These are phyloP conservation scores for Agaricus blazei DNA, from an alignment of 768 basidiomycete species.

Conservation along the genomic window DNA sequence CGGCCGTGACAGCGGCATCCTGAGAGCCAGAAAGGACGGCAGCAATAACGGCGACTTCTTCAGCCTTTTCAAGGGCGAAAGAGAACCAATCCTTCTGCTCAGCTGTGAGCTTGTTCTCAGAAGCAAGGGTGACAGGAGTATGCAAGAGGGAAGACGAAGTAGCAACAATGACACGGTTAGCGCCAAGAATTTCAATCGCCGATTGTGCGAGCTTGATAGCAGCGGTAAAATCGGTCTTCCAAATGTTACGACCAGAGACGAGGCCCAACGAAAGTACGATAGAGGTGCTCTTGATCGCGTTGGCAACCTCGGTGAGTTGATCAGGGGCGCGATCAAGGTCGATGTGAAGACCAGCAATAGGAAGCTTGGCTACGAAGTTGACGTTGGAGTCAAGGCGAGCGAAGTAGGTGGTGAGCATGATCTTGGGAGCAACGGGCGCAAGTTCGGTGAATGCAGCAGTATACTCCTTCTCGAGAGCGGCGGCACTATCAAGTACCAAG, in stretches of 20 bases:
- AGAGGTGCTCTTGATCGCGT: conserved; percentile 77
- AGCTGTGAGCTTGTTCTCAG: conserved; percentile 83
- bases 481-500: conserved; percentile 86
- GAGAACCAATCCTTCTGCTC: conserved; percentile 98
- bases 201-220: conserved; percentile 81
- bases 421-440: conserved; percentile 79
- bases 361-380: conserved; percentile 84
- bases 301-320: conserved; percentile 80
- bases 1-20: conserved; percentile 60
- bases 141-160: conserved; percentile 98
- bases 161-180: conserved; percentile 86
- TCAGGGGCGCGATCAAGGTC: conserved; percentile 91
- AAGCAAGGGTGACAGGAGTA: conserved; percentile 92
- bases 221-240: conserved; percentile 92
- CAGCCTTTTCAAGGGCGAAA: conserved; percentile 94
- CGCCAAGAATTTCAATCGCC: conserved; percentile 78
- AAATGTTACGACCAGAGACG: conserved; percentile 98
- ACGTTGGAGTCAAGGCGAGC: conserved; percentile 92
- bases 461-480: conserved; percentile 74
- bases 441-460: conserved; percentile 77
- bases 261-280: conserved; percentile 89
- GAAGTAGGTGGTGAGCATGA: conserved; percentile 95
- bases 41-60: conserved; percentile 85
- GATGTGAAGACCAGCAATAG: conserved; percentile 90
- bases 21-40: conserved; percentile 82